Base-by-base conservation (phyloP, 495 filamentous ascomycete species). In the Trichoderma asperelloides region DNA sequence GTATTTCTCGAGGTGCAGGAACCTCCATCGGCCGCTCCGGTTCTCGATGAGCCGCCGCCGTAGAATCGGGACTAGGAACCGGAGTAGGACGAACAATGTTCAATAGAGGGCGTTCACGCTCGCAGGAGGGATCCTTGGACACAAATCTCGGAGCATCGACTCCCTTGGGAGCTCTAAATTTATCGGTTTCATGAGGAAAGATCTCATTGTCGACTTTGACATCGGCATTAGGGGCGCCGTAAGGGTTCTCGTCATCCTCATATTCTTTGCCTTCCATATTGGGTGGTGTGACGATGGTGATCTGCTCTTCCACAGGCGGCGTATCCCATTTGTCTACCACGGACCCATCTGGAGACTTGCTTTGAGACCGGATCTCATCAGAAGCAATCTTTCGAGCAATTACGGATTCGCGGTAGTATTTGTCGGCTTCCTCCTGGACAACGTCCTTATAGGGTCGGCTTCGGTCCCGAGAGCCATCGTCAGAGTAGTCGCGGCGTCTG, bases 151-250 rank as follows among this genome's bases (percentile, higher is more conserved):
- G 23, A 73, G 49, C 57, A 71, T 67, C 0, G 45, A 9, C 15
- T 67, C 68, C 16, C 28, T 28, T 2, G 11, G 71, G 68, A 3
- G 68, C 67, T 16, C 67, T 70, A 68, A 76, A 81, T 49, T 49
- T 70, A 55, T 28, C 63, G 30, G 78, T 41, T 5, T 81, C 76
- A 27, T 68, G 62, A 3, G 80, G 80, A 69, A 74, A 68, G 49
- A 86, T 74, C 39, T 81, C 69, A 66, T 84, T 78, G 67, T 85
- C 82, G 65, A 82, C 78, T 16, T 75, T 71, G 43, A 85, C 83
- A 71, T 86, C 84, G 41, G 84, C 84, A 65, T 86, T 80, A n/a
- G 82, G 84, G 18, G 72, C 80, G 65, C 80, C 82, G 67, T 79
- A 86, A 51, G 74, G 80, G 68, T 78, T 78, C 71, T 79, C 79